Evolutionary conservation across 345 rosid species (phyloP).

Genomic region (Syzygium aqueum): DNA sequence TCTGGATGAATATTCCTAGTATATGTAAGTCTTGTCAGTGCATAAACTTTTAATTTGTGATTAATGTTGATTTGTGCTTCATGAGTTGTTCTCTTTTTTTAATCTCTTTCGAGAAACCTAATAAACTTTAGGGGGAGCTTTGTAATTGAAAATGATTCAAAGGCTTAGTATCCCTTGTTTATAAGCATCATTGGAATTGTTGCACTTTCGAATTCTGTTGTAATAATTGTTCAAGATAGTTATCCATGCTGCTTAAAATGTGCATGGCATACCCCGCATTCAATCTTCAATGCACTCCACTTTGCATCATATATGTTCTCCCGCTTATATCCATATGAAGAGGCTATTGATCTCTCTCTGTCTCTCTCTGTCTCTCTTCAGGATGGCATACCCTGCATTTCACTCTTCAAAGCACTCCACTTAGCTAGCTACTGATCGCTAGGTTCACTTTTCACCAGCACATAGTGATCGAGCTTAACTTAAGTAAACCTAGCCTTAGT

Average conservation of each 20-base stretch:
- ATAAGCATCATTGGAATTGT: neutral
- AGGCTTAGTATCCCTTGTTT: too few relatives aligned
- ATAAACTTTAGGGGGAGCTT: too few relatives aligned
- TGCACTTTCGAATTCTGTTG: neutral
- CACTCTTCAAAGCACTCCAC: too few relatives aligned
- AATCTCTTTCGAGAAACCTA: too few relatives aligned
- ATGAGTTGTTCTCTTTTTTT: too few relatives aligned
- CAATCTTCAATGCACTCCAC: neutral
- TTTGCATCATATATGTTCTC: neutral
- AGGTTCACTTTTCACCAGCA: neutral
- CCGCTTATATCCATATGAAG: neutral
- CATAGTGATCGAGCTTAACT: neutral
- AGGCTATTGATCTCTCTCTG: neutral
- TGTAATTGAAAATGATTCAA: too few relatives aligned
- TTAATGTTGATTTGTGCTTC: too few relatives aligned
- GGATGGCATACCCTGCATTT: too few relatives aligned
- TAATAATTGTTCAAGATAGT: neutral
- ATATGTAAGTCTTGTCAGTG: neutral
- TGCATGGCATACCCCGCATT: neutral
- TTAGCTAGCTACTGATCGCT: too few relatives aligned
- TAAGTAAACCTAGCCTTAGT: neutral
- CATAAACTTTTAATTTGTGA: neutral
- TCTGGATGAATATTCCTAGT: neutral
- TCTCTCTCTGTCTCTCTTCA: too few relatives aligned
- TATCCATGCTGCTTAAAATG: neutral